Base-by-base conservation (phyloP, 2,329 filamentous ascomycete species). In the Colletotrichum spaethianum region DNA sequence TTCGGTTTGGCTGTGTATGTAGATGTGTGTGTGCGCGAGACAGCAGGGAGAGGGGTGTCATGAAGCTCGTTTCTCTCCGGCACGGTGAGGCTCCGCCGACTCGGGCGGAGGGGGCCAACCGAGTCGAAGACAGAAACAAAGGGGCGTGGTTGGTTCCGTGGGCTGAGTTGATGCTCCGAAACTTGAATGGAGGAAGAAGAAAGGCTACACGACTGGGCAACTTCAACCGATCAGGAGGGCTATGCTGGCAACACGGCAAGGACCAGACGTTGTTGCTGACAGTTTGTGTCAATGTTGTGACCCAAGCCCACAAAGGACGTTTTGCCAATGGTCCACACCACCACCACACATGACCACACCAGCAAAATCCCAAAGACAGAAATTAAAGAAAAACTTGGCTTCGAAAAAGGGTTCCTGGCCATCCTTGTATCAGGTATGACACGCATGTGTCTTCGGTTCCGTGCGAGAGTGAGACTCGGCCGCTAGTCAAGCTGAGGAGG, bases 391-490 rank as follows among this genome's bases (percentile, higher is more conserved):
- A 50, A 50, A 14, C 20, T 28, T 40, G 33, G n/a, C n/a, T 38
- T 52, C 33, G n/a, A 52, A 26, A 40, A 28, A 38, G 31, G 33
- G 23, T 36, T 42, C 16, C 33, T 20, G 23, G 12, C 60, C 23
- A 52, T n/a, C 44, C 44, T 7, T 62, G 44, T 50, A 14, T 38
- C 44, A 50, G n/a, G 31, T 52, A 28, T 62, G 60, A 62, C 60
- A 62, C 44, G n/a, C 44, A 62, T 62, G 31, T 52, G 44, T 8
- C n/a, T 50, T 5, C 44, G 16, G 60, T 40, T 20, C 44, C 44
- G 60, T 44, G 46, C 18, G 44, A 52, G 40, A 12, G 44, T 38
- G 60, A 50, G 60, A 62, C 44, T 36, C 31, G 44, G 44, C 18
- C n/a, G 31, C 60, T 50, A 62, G 60, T 38, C 44, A 62, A 26